Evolutionary conservation across 106 monocot genomes (phyloP), one percentile per base, ranked within the genome.

Genomic region (Dioscorea zingiberensis): DNA sequence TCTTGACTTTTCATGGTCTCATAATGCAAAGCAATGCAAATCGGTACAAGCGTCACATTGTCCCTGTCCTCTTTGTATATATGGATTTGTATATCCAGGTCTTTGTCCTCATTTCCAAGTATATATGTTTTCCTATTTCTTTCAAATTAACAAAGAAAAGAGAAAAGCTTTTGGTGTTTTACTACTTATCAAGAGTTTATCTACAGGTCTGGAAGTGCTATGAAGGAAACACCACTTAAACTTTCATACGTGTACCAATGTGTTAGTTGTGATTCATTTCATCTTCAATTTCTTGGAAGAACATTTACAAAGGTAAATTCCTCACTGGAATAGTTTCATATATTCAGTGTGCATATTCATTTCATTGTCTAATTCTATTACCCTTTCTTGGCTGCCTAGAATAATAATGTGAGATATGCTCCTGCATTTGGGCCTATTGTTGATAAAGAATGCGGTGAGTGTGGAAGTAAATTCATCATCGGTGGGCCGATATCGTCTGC

Each of bases 71-170:
- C 56, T 94, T 90, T 58, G 87, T 94, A 12, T 80, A 85, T 27
- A 94, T 94, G 94, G 94, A 94, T 78, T 94, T 94, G 74, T 94
- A 94, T 59, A 77, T 94, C 29, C 81, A 90, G 54, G 94, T 90
- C 75, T 94, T 94, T 85, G 94, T 94, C 46, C 90, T 90, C 58
- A 74, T 94, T 73, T 94, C 73, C 67, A 94, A 87, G 94, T n/a
- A n/a, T n/a, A n/a, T 94, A 21, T 45, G 75, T 73, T 51, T n/a
- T n/a, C n/a, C n/a, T n/a, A n/a, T n/a, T n/a, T n/a, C n/a, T n/a
- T n/a, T n/a, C n/a, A n/a, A n/a, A n/a, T n/a, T n/a, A n/a, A n/a
- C n/a, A n/a, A n/a, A n/a, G n/a, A n/a, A n/a, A n/a, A n/a, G n/a
- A n/a, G n/a, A n/a, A n/a, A n/a, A n/a, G n/a, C n/a, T n/a, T n/a